Conservation (phyloP, 306 rosid species). For the Dalbergia cochinchinensis region DNA sequence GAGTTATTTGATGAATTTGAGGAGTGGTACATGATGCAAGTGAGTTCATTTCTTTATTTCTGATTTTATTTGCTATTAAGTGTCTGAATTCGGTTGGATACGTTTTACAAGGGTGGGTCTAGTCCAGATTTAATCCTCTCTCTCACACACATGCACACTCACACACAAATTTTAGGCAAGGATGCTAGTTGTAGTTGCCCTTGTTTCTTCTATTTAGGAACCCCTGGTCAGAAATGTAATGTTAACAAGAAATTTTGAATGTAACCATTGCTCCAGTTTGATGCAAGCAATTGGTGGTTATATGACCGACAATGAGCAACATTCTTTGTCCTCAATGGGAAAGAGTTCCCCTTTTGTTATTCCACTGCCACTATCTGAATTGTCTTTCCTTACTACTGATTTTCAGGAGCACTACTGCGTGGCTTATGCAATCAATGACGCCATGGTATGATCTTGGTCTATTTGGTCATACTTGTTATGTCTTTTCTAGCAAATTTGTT, state of each 20-base stretch:
- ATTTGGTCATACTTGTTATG: slow-evolving; percentile 16
- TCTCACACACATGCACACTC: background rate
- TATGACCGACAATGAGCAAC: slow-evolving; percentile 33
- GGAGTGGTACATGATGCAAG: slow-evolving; percentile 99
- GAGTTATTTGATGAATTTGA: slow-evolving; percentile 97
- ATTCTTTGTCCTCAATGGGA: slow-evolving; percentile 22
- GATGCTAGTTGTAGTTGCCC: slow-evolving; percentile 1
- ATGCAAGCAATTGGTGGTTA: slow-evolving; percentile 38
- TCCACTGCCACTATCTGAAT: slow-evolving; percentile 33
- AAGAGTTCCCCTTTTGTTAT: slow-evolving; percentile 33
- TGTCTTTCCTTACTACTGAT: slow-evolving; percentile 43
- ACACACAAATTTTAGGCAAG: background rate
- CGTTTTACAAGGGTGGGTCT: slow-evolving; percentile 26
- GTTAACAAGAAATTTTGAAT: slow-evolving; percentile 1
- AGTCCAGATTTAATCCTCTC: slow-evolving; percentile 11
- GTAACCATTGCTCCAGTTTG: slow-evolving; percentile 10
- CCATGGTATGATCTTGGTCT: slow-evolving; percentile 65
- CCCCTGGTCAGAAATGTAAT: background rate
- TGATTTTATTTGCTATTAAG: slow-evolving; percentile 35
- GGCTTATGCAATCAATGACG: slow-evolving; percentile 90
- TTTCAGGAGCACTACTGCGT: slow-evolving; percentile 99
- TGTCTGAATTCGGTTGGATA: slow-evolving; percentile 26
- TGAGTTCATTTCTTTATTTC: slow-evolving; percentile 52
- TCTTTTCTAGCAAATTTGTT: slow-evolving; percentile 25
- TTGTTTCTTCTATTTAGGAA: slow-evolving; percentile 25